phyloP scores from a whole-genome alignment of 129 eudicot species.

The Deinandra increscens region DNA sequence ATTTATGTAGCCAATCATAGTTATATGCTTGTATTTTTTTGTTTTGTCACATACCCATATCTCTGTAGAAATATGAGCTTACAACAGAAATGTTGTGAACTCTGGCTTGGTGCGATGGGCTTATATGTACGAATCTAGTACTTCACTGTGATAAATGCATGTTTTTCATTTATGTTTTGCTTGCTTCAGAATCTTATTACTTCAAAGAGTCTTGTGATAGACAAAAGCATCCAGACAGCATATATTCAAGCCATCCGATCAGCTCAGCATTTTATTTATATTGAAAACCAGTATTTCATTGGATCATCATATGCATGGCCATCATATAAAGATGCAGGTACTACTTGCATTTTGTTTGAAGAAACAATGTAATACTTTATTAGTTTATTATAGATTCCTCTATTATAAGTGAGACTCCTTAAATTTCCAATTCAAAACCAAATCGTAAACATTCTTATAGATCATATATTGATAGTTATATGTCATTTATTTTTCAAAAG shows the following conservation, averaged over 20 bases:
- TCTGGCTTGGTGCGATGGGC: slow-evolving; percentile 10
- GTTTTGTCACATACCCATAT: background rate
- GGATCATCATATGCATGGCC: slow-evolving; percentile 99
- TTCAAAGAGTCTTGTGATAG: slow-evolving; percentile 72
- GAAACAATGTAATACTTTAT: background rate
- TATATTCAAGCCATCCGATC: slow-evolving; percentile 95
- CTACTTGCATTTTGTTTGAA: slow-evolving; percentile 9
- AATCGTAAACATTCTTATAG: background rate
- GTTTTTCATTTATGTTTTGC: slow-evolving; percentile 4
- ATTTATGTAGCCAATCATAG: background rate
- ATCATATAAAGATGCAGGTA: slow-evolving; percentile 85
- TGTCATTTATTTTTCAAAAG: background rate
- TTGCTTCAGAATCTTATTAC: slow-evolving; percentile 77
- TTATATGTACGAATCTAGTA: slow-evolving; percentile 6
- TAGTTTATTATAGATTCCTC: background rate
- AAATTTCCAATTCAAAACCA: background rate
- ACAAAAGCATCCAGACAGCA: slow-evolving; percentile 91
- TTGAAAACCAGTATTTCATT: slow-evolving; percentile 90
- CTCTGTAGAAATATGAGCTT: background rate
- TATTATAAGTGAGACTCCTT: background rate
- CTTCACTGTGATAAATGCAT: background rate
- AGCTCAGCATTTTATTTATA: slow-evolving; percentile 87
- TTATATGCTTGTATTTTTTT: background rate
- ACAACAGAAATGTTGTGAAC: background rate
- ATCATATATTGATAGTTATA: background rate